Conservation (phyloP, 176 grass and related monocot genomes). For the Lolium multiflorum region DNA sequence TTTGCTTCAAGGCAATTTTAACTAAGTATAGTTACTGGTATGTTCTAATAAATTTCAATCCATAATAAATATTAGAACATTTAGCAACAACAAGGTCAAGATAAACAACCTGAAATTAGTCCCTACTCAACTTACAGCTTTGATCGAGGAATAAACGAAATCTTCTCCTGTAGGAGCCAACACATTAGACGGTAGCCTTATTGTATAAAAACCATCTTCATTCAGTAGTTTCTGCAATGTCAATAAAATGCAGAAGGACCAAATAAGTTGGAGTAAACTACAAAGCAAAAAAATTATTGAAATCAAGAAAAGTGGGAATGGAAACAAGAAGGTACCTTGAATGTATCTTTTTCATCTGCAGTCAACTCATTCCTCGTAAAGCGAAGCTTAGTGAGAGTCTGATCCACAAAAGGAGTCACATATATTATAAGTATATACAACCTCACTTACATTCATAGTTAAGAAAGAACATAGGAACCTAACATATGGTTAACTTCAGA, state of each 20-base stretch:
- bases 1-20: constrained; percentile 18
- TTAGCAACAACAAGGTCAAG: neutral
- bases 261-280: constrained; percentile 10
- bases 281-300: neutral
- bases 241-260: constrained; percentile 23
- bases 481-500: neutral
- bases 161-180: constrained; percentile 72
- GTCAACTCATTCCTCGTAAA: constrained; percentile 78
- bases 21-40: neutral
- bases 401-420: constrained; percentile 25
- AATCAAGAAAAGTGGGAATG: neutral
- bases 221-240: constrained; percentile 70
- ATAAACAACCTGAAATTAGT: constrained; percentile 24
- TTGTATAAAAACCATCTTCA: constrained; percentile 86
- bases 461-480: constrained; percentile 11
- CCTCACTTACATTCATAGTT: neutral
- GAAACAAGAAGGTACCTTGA: constrained; percentile 64
- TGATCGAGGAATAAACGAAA: constrained; percentile 81
- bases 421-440: constrained; percentile 34
- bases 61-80: neutral
- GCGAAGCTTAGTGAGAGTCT: constrained; percentile 95
- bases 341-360: constrained; percentile 67
- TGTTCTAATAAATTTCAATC: constrained; percentile 8
- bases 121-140: constrained; percentile 81
- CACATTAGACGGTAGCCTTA: constrained; percentile 89